Evolutionary conservation across 2,329 filamentous ascomycete species (phyloP), one percentile per base, ranked within the genome.

Genomic region (Dactylellina parvicollis): DNA sequence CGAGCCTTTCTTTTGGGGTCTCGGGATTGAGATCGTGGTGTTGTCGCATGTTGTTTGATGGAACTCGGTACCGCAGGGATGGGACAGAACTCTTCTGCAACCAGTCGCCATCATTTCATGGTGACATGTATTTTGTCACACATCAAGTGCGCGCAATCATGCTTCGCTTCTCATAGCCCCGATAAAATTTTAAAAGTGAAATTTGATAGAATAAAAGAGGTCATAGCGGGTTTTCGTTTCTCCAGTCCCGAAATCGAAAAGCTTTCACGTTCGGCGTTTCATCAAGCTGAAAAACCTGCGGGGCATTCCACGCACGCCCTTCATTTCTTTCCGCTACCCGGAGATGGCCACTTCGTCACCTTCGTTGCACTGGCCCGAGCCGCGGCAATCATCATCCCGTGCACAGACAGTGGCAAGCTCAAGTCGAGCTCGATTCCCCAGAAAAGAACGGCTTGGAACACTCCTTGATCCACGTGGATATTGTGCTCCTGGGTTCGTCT

Each of bases 11-110:
- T 34, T 54, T 22, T 18, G 26, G 9, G 14, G 30, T 18, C 7
- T 16, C 3, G 9, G 2, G 12, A 40, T 56, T 28, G 44, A 8
- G 61, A 24, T 57, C 26, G 34, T 50, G 32, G 62, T 56, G 57
- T 65, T 59, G 64, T 57, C 54, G 55, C 18, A 69, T 47, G 49
- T 57, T 60, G 47, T 64, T 59, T 50, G 42, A 65, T 65, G 24
- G 54, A 40, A 46, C 64, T 69, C 64, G 64, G 44, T 69, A 69
- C 64, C 64, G 36, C 34, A 20, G 54, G 47, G n/a, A 38, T 44
- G 64, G 64, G 34, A 69, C 38, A 60, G 60, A 69, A 40, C 38
- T 44, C 24, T 22, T 22, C 34, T 50, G 36, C 38, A 46, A 34
- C 28, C 12, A 44, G 26, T 20, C 14, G 9, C n/a, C 49, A 9